Percentiles rank a stretch among this genome's conserved stretches.
Conservation (phyloP, 1,284 basidiomycete species). For the Porogramme epimiltina region DNA sequence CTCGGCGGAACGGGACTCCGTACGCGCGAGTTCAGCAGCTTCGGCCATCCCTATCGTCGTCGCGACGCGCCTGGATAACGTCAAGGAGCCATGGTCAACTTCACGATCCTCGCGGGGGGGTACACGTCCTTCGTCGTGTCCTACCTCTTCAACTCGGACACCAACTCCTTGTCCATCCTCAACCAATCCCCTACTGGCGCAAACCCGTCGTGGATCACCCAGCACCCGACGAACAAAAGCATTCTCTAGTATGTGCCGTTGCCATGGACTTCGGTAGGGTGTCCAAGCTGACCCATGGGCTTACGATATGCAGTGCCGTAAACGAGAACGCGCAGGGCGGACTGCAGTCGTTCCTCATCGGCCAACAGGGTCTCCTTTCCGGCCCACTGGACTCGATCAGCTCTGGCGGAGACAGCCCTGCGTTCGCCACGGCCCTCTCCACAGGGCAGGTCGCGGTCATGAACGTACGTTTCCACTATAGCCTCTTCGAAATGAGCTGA, state of each 20-base stretch:
- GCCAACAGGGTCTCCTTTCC: conserved; percentile 45
- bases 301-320: conserved; percentile 42
- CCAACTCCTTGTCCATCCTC: conserved; percentile 45
- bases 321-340: conserved; percentile 51
- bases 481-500: neutral
- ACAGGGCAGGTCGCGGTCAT: conserved; percentile 60
- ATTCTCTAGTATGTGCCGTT: conserved; percentile 62
- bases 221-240: conserved; percentile 51
- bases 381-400: conserved; percentile 46
- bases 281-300: neutral
- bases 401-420: conserved; percentile 55
- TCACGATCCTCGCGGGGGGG: conserved; percentile 63
- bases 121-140: conserved; percentile 62
- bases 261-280: neutral
- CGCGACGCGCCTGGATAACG: no score
- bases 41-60: no score
- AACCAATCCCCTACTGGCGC: conserved; percentile 51
- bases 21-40: no score
- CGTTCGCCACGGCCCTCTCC: conserved; percentile 50
- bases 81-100: conserved; percentile 47
- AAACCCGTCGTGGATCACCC: conserved; percentile 58
- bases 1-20: no score
- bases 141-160: conserved; percentile 55
- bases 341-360: conserved; percentile 60
- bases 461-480: conserved; percentile 41